Conservation (phyloP, 805 yeast genomes). For the Isabelozyma rhagii region DNA sequence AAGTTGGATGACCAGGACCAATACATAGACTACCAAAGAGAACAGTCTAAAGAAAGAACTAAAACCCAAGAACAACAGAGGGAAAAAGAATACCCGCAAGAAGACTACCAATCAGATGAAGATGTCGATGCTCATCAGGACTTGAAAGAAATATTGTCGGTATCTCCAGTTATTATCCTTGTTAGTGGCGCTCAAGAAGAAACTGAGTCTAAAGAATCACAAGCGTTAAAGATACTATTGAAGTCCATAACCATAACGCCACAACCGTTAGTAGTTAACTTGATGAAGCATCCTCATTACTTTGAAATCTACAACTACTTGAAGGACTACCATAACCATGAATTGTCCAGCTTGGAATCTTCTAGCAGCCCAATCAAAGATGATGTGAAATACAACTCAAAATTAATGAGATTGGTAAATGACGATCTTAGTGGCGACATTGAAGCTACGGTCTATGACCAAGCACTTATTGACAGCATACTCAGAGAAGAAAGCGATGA, state of each 20-base stretch:
- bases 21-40: neutral
- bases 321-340: constrained; percentile 11
- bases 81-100: neutral
- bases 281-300: constrained; percentile 30
- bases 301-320: constrained; percentile 21
- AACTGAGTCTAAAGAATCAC: constrained; percentile 6
- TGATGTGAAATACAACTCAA: neutral
- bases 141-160: constrained; percentile 29
- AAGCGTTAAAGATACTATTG: constrained; percentile 16
- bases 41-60: neutral
- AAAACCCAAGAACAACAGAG: neutral
- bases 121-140: constrained; percentile 16
- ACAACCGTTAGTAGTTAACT: constrained; percentile 28
- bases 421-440: neutral
- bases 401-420: neutral
- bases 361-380: neutral
- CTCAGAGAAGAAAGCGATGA: constrained; percentile 3
- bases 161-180: constrained; percentile 24
- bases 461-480: neutral
- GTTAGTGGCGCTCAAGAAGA: constrained; percentile 5
- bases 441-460: constrained; percentile 2
- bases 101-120: neutral
- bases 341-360: neutral
- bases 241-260: constrained; percentile 25
- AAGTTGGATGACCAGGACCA: constrained; percentile 3